Evolutionary conservation across 2,329 filamentous ascomycete genomes (phyloP), one percentile per base, ranked within the genome.

Genomic region (Pseudogymnoascus sp.): DNA sequence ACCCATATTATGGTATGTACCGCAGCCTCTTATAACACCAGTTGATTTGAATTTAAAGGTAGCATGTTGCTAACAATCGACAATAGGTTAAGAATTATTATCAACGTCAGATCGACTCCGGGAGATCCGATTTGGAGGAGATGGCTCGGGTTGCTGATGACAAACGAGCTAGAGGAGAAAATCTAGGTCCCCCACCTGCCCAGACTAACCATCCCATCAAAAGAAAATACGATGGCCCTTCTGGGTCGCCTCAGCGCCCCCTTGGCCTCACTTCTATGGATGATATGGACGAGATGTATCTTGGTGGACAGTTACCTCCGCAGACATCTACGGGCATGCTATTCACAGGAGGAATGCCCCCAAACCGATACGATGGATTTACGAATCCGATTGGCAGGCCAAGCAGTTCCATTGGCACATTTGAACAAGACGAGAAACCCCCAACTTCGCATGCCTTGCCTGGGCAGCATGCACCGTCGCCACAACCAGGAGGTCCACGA

Each of bases 1-100:
- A 93, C 90, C 16, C 83, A 88, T 62, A 89, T 89, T n/a, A 95
- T 95, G 90, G 90, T 90, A 79, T 73, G 81, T 72, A 68, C 61
- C 59, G 49, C 59, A 55, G 45, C 62, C 67, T 71, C 69, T 69
- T 66, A 61, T 63, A 65, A 64, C 71, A 63, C 62, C 65, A 37
- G 67, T 63, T 61, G 66, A 68, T 65, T 71, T 59, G 61, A 70
- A 69, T 55, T 63, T 68, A 69, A 62, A 70, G 66, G 66, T 68
- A 68, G 62, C 66, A 65, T 69, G 67, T 70, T 65, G 67, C 71
- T 73, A 72, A 73, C 70, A 67, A 71, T 62, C 61, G 65, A 65
- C 59, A 63, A 67, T 69, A 88, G 85, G 85, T 88, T 23, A 88
- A 88, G 69, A 89, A 89, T 69, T 88, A 87, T 69, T 89, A 83